Evolutionary conservation across 148 eudicot genomes (phyloP).

Genomic region (Rhododendron kiyosumense): DNA sequence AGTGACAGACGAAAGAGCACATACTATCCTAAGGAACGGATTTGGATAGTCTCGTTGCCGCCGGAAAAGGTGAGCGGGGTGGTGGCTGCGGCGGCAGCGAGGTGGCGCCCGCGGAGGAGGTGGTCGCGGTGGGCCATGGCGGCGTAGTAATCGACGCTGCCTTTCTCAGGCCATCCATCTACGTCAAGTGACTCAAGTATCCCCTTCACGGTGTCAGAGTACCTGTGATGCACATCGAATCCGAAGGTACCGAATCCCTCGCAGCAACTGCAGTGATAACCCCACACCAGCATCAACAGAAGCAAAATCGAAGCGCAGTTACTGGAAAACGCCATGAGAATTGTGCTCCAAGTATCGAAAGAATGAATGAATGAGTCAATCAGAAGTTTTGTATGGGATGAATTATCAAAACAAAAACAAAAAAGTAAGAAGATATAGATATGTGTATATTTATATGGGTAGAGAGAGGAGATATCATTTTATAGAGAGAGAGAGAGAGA

Average conservation of each 20-base stretch:
- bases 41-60: constrained; percentile 50
- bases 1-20: constrained; percentile 12
- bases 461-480: neutral
- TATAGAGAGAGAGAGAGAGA: neutral
- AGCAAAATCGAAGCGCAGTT: neutral
- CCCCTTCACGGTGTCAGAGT: constrained; percentile 65
- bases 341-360: neutral
- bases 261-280: constrained; percentile 18
- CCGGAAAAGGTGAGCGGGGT: constrained; percentile 38
- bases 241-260: constrained; percentile 48
- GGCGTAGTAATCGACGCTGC: constrained; percentile 44
- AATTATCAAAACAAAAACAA: neutral
- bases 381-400: neutral
- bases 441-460: neutral
- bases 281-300: constrained; percentile 18
- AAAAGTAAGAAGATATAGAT: neutral
- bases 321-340: neutral
- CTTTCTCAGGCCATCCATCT: constrained; percentile 58
- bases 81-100: constrained; percentile 23
- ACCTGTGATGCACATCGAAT: constrained; percentile 67
- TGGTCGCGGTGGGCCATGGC: constrained; percentile 77
- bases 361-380: neutral
- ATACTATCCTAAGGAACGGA: constrained; percentile 63
- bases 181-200: constrained; percentile 42
- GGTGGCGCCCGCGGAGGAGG: constrained; percentile 47